Evolutionary conservation across 257 asterid species (phyloP), one percentile per base, ranked within the genome.

Genomic region (Nicotiana tomentosiformis): DNA sequence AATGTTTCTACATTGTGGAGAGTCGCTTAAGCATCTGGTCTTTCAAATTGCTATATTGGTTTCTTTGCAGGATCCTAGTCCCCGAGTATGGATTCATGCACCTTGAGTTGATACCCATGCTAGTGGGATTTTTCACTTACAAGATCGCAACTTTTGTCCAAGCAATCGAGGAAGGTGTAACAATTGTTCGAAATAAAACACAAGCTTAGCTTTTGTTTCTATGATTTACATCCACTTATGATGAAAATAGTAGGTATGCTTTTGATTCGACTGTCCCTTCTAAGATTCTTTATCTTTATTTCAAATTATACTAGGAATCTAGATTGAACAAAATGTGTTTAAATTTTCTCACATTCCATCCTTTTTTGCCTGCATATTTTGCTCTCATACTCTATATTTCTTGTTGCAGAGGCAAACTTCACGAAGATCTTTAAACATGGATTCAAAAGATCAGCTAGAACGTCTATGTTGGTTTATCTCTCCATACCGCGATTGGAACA

Each of bases 101-200:
- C 80, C 97, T 94, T 11, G 92, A 93, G 56, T 84, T 95, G 91
- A 95, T 95, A 56, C 98, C 98, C 10, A 93, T 94, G 93, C 92
- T 95, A 3, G 96, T 94, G 62, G 99, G 99, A 77, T 93, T 95
- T 83, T 95, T 95, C 89, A 95, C 98, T 7, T 95, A 94, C 92
- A 94, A 95, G 95, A 93, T 95, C 78, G 97, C 95, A 30, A 91
- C 97, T 80, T 94, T 95, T 84, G 81, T 67, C 84, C 96, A 85
- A 90, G 96, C 94, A 29, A 87, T 94, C 26, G 96, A 92, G 88
- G 98, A 93, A 0, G 91, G 93, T 51, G 18, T 94, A 66, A 82
- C 70, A 16, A 82, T 83, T 15, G 88, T 67, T 69, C 80, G 86
- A 18, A 90, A 87, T 17, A 88, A 87, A 65, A 84, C 89, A 33